phyloP scores from a whole-genome alignment of 139 green algal species.

The Tetradesmus obliquus region DNA sequence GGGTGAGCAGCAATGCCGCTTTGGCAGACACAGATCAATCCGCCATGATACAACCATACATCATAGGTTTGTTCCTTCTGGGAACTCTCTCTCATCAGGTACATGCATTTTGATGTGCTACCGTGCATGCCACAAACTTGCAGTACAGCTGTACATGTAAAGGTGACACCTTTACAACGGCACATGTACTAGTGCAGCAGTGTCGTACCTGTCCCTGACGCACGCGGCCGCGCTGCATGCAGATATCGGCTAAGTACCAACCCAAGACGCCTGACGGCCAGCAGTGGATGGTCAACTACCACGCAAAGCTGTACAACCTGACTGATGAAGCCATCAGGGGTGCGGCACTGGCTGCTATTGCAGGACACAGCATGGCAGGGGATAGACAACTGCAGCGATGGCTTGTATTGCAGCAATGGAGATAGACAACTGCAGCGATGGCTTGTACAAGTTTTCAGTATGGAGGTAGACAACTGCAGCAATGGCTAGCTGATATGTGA shows the following conservation, averaged over 20 bases:
- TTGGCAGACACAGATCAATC: not conserved
- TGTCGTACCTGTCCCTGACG: not conserved
- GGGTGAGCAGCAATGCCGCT: constrained; percentile 56
- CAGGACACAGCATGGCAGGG: not conserved
- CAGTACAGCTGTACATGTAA: no score
- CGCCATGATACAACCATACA: no score
- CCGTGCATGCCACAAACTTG: no score
- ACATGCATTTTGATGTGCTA: not conserved
- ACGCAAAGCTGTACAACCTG: constrained; percentile 85
- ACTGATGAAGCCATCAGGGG: constrained; percentile 82
- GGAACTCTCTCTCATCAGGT: not conserved
- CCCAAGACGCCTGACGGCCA: constrained; percentile 55
- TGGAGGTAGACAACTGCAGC: no score
- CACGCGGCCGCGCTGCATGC: not conserved
- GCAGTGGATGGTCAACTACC: constrained; percentile 74
- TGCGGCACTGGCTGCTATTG: constrained; percentile 16
- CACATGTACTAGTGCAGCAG: not conserved
- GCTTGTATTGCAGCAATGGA: not conserved
- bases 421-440: no score
- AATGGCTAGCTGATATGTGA: no score
- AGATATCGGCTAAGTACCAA: constrained; percentile 62
- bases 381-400: no score
- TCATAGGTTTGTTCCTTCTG: not conserved
- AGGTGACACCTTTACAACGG: not conserved
- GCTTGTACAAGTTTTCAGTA: not conserved